phyloP scores from a whole-genome alignment of 1,284 basidiomycete species.

The Fomitopsis schrenkii region DNA sequence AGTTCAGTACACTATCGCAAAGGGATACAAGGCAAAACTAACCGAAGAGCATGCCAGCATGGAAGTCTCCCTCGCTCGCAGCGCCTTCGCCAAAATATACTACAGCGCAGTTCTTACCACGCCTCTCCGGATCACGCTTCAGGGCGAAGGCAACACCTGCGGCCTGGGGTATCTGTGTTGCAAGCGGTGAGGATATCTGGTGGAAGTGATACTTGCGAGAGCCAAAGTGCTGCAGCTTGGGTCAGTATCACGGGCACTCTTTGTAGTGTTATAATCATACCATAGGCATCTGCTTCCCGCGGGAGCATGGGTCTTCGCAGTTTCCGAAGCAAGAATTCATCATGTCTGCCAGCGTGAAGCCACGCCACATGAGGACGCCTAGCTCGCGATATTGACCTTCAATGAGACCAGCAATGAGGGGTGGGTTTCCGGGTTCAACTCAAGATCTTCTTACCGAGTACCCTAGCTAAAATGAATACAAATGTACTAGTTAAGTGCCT shows the following conservation, averaged over 20 bases:
- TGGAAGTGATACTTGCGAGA: constrained; percentile 85
- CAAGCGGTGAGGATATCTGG: constrained; percentile 91
- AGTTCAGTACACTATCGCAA: neutral
- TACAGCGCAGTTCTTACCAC: constrained; percentile 75
- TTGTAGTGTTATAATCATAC: constrained; percentile 31
- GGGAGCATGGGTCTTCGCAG: constrained; percentile 75
- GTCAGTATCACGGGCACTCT: neutral
- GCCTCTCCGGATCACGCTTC: constrained; percentile 71
- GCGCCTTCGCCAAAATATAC: constrained; percentile 89
- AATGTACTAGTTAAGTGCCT: neutral
- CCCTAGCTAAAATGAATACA: constrained; percentile 32
- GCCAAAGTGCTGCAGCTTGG: constrained; percentile 70
- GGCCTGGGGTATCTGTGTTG: constrained; percentile 94
- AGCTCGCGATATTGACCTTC: constrained; percentile 85
- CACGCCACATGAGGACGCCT: constrained; percentile 88
- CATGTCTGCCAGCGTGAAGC: constrained; percentile 66
- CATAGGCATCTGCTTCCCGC: constrained; percentile 88
- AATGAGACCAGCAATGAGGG: neutral
- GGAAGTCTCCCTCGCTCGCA: constrained; percentile 78
- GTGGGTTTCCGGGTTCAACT: neutral
- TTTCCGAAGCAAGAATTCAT: constrained; percentile 93
- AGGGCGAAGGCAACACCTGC: constrained; percentile 91
- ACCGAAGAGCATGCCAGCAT: constrained; percentile 68
- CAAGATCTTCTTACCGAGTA: constrained; percentile 44
- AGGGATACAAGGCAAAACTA: neutral